A percentile compares a stretch with the other conserved stretches of the same genome.
Evolutionary conservation across 306 rosid species (phyloP).

Genomic region (Vigna nakashimae): DNA sequence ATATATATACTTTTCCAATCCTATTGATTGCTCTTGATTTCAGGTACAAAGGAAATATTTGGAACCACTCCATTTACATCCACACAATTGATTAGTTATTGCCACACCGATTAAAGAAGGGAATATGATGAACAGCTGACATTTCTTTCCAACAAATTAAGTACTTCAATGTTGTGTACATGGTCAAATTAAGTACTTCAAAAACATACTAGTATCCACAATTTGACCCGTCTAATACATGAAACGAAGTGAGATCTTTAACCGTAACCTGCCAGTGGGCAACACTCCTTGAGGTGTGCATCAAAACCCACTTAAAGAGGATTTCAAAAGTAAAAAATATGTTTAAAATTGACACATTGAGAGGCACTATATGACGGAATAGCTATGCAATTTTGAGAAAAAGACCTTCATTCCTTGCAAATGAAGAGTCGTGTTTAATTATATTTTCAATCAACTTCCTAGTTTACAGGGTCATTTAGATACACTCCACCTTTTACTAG

Average conservation of each 20-base stretch:
- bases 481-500: constrained; percentile 56
- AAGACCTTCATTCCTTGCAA: constrained; percentile 52
- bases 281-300: constrained; percentile 21
- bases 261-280: constrained; percentile 26
- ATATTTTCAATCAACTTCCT: constrained; percentile 52
- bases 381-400: constrained; percentile 22
- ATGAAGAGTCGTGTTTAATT: constrained; percentile 45
- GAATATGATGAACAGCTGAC: background rate
- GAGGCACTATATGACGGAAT: constrained; percentile 28
- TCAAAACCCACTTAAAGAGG: constrained; percentile 15
- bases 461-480: constrained; percentile 56
- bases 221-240: background rate
- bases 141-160: background rate
- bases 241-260: background rate
- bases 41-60: background rate
- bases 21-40: background rate
- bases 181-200: constrained; percentile 11
- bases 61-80: background rate
- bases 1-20: no score
- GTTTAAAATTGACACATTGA: constrained; percentile 31
- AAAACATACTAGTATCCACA: constrained; percentile 2
- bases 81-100: background rate
- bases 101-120: background rate
- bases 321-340: background rate
- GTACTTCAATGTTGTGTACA: background rate